Conservation (phyloP, 352 stramenopile species). For the Phytophthora tubulina region DNA sequence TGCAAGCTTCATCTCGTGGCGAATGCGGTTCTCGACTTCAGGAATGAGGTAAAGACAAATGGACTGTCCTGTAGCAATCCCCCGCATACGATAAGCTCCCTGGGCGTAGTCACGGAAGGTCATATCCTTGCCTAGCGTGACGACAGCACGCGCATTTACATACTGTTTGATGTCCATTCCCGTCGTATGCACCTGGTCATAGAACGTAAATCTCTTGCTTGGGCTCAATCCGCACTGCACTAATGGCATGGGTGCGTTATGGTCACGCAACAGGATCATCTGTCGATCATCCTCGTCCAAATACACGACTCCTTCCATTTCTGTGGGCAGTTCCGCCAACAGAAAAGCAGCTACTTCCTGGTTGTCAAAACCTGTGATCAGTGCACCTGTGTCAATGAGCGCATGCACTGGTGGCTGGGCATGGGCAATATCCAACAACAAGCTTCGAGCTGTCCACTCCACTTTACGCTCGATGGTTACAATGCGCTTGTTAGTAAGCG, state of each 20-base stretch:
- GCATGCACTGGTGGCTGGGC: conserved; percentile 83
- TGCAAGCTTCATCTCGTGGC: conserved; percentile 73
- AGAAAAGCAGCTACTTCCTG: conserved; percentile 88
- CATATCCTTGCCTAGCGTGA: conserved; percentile 97
- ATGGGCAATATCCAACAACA: conserved; percentile 83
- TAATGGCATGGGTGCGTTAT: conserved; percentile 95
- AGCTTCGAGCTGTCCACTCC: conserved; percentile 79
- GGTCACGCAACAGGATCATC: conserved; percentile 95
- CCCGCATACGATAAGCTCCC: conserved; percentile 93
- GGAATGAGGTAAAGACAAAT: conserved; percentile 95
- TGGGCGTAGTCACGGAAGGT: conserved; percentile 95
- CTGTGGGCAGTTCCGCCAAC: conserved; percentile 70
- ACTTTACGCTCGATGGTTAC: conserved; percentile 87
- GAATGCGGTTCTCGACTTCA: conserved; percentile 92
- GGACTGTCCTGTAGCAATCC: conserved; percentile 92
- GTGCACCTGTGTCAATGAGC: conserved; percentile 92
- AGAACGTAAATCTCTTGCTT: conserved; percentile 93
- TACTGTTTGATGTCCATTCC: conserved; percentile 95
- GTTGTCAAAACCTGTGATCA: conserved; percentile 94
- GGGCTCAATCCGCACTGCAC: conserved; percentile 88
- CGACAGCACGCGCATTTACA: conserved; percentile 87
- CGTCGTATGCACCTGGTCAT: conserved; percentile 95
- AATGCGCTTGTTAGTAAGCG: conserved; percentile 95
- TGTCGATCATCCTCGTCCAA: conserved; percentile 90
- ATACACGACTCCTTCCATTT: conserved; percentile 94